Percentiles rank a stretch among this genome's conserved stretches.
These are phyloP conservation scores for Talaromyces liani DNA, from an alignment of 495 filamentous ascomycete genomes.

Conservation along the genomic window DNA sequence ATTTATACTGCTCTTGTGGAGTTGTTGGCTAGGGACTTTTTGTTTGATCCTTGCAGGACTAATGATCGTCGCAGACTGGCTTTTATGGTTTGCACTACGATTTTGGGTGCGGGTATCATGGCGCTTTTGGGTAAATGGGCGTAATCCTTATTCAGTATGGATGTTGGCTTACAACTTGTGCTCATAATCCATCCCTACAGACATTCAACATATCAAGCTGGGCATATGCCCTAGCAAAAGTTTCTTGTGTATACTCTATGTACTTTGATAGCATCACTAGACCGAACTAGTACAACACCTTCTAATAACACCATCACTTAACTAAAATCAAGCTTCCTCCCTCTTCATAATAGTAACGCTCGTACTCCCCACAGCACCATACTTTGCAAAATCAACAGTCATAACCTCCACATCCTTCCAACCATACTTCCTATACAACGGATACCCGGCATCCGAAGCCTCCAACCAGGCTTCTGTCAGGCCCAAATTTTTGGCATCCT, in stretches of 20 bases:
- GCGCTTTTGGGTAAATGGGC: slow-evolving; percentile 40
- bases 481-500: slow-evolving; percentile 18
- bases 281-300: background rate
- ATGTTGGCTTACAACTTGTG: background rate
- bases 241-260: background rate
- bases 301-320: background rate
- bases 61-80: slow-evolving; percentile 23
- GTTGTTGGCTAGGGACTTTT: slow-evolving; percentile 39
- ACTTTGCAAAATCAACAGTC: slow-evolving; percentile 19
- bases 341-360: slow-evolving; percentile 21
- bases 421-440: slow-evolving; percentile 26
- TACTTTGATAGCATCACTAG: background rate
- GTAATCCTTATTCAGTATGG: slow-evolving; percentile 11
- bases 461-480: slow-evolving; percentile 22
- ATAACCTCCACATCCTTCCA: slow-evolving; percentile 26
- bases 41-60: slow-evolving; percentile 35
- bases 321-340: too few relatives aligned
- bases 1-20: slow-evolving; percentile 41
- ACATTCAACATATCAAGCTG: background rate
- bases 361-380: slow-evolving; percentile 18
- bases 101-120: slow-evolving; percentile 34
- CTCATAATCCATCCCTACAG: background rate
- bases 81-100: slow-evolving; percentile 25
- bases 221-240: background rate
- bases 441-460: slow-evolving; percentile 22